Percentiles rank a stretch among this genome's conserved stretches.
Conservation (phyloP, 2,329 filamentous ascomycete species). For the Trichophyton simii region DNA sequence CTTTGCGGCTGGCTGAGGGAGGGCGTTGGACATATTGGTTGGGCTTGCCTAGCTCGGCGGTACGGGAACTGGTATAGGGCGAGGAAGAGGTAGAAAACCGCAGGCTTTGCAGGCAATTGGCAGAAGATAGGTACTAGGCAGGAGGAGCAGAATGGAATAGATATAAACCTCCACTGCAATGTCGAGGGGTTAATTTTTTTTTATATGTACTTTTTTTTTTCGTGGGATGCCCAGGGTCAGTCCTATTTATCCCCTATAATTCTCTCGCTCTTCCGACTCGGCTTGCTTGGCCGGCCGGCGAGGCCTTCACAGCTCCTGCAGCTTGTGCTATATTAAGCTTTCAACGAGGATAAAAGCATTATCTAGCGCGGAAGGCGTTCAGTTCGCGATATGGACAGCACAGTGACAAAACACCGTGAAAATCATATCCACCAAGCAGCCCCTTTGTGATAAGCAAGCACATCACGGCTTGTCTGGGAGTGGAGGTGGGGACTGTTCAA, state of each 20-base stretch:
- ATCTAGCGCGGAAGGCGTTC: background rate
- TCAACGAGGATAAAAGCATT: background rate
- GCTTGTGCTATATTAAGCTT: constrained; percentile 1
- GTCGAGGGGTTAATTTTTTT: background rate
- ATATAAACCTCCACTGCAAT: background rate
- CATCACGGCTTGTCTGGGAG: background rate
- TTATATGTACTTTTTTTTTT: background rate
- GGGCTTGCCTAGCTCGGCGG: background rate
- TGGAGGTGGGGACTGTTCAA: background rate
- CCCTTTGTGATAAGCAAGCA: background rate
- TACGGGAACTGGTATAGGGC: background rate
- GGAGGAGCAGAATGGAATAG: background rate
- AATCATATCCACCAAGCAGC: background rate
- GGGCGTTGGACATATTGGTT: background rate
- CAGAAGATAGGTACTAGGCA: background rate
- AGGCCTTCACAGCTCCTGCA: background rate
- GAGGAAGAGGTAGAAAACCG: background rate
- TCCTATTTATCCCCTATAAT: background rate
- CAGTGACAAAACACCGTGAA: background rate
- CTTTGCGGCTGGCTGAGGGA: background rate
- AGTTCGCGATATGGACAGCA: background rate
- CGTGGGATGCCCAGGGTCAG: background rate
- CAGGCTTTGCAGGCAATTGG: background rate
- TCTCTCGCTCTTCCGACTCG: background rate
- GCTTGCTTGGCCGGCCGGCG: background rate